Evolutionary conservation across 2,329 filamentous ascomycete genomes (phyloP).

Genomic region (Xylaria polymorpha): DNA sequence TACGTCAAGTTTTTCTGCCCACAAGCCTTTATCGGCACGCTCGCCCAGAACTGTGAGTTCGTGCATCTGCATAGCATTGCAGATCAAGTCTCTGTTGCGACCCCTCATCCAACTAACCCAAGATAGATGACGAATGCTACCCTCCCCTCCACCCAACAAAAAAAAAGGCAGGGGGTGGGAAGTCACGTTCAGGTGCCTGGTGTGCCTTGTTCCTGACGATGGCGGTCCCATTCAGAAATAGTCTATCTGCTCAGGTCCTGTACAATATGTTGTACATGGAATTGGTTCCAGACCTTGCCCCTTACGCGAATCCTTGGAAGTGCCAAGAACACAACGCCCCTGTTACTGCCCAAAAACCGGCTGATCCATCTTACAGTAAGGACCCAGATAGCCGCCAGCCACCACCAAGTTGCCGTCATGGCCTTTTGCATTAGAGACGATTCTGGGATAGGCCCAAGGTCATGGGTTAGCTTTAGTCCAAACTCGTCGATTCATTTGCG

Average conservation of each 20-base stretch:
- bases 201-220: not conserved
- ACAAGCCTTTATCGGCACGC: not conserved
- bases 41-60: not conserved
- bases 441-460: not conserved
- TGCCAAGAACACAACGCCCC: not conserved
- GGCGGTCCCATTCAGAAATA: no score
- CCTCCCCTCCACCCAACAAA: not conserved
- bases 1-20: not conserved
- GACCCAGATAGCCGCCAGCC: not conserved
- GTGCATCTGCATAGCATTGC: constrained; percentile 15
- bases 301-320: not conserved
- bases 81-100: not conserved
- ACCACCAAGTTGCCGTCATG: not conserved
- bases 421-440: not conserved
- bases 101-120: not conserved
- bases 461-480: not conserved
- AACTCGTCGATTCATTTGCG: not conserved
- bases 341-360: not conserved
- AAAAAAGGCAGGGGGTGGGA: not conserved
- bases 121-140: constrained; percentile 3
- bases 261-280: no score
- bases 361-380: not conserved
- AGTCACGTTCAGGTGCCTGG: not conserved
- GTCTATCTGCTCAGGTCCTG: no score
- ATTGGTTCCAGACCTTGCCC: not conserved